phyloP scores from a whole-genome alignment of 495 filamentous ascomycete genomes.

The Aspergillus baeticus region DNA sequence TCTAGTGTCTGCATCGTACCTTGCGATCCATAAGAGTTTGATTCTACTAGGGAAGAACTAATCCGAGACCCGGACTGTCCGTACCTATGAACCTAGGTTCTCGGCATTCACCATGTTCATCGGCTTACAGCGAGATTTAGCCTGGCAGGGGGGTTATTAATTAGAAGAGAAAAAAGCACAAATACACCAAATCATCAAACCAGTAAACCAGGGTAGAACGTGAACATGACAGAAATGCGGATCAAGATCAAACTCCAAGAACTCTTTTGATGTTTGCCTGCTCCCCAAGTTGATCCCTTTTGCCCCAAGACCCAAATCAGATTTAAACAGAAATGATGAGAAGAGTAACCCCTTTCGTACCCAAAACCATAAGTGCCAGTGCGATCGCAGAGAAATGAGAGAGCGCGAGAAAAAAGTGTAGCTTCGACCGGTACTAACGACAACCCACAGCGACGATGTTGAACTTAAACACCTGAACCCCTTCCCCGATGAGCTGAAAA shows the following conservation, averaged over 20 bases:
- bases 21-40: no score
- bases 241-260: slow-evolving; percentile 26
- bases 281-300: slow-evolving; percentile 17
- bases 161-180: not conserved
- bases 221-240: slow-evolving; percentile 16
- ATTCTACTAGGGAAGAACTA: no score
- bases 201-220: not conserved
- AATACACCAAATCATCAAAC: slow-evolving; percentile 5
- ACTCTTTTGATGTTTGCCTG: slow-evolving; percentile 28
- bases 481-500: slow-evolving; percentile 18
- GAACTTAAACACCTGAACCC: slow-evolving; percentile 23
- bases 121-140: not conserved
- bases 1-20: no score
- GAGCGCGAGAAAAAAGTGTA: slow-evolving; percentile 2
- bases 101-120: not conserved
- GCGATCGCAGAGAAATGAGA: not conserved
- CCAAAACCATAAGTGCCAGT: slow-evolving; percentile 15
- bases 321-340: slow-evolving; percentile 9
- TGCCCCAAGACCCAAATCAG: slow-evolving; percentile 18
- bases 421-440: slow-evolving; percentile 18
- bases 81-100: no score
- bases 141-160: not conserved
- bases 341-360: slow-evolving; percentile 18
- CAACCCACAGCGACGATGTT: slow-evolving; percentile 20
- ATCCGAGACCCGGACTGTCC: no score